Evolutionary conservation across 352 stramenopile genomes (phyloP).

Genomic region (Pythium sukuiense): DNA sequence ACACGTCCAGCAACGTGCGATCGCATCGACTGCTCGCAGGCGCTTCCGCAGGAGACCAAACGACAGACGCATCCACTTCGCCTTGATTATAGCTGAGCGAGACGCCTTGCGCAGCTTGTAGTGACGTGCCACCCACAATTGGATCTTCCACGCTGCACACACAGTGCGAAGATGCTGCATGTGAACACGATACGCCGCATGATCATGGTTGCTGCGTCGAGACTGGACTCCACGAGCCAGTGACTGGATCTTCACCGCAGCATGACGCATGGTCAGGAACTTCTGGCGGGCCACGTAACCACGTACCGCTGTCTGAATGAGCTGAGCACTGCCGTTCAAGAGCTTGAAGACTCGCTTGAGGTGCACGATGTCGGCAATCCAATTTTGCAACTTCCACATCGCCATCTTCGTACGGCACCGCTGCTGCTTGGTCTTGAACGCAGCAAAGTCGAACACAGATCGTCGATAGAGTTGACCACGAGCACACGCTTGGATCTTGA

Average conservation of each 20-base stretch:
- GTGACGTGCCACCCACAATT: conserved; percentile 12
- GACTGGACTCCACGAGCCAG: conserved; percentile 19
- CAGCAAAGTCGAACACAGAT: conserved; percentile 46
- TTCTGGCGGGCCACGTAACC: conserved; percentile 3
- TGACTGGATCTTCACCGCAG: conserved; percentile 14
- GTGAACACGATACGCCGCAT: conserved; percentile 6
- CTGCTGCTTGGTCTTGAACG: conserved; percentile 20
- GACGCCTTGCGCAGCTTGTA: conserved; percentile 6
- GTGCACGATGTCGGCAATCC: conserved; percentile 1
- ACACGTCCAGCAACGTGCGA: conserved; percentile 8
- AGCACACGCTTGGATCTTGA: conserved; percentile 30
- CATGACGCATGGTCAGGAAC: conserved; percentile 4
- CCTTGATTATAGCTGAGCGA: conserved; percentile 14
- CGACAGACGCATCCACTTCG: conserved; percentile 12
- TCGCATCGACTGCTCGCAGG: conserved; percentile 11
- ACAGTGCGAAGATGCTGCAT: conserved; percentile 1
- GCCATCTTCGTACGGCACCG: conserved; percentile 21
- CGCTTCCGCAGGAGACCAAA: conserved; percentile 9
- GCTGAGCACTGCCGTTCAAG: background rate
- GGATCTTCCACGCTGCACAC: conserved; percentile 23
- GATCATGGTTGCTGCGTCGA: conserved; percentile 8
- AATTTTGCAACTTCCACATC: conserved; percentile 22
- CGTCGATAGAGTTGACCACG: conserved; percentile 41
- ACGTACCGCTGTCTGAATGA: conserved; percentile 12
- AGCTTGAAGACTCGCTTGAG: conserved; percentile 1